Base-by-base conservation (phyloP, 2,329 filamentous ascomycete genomes). In the Aspergillus phoenicis region DNA sequence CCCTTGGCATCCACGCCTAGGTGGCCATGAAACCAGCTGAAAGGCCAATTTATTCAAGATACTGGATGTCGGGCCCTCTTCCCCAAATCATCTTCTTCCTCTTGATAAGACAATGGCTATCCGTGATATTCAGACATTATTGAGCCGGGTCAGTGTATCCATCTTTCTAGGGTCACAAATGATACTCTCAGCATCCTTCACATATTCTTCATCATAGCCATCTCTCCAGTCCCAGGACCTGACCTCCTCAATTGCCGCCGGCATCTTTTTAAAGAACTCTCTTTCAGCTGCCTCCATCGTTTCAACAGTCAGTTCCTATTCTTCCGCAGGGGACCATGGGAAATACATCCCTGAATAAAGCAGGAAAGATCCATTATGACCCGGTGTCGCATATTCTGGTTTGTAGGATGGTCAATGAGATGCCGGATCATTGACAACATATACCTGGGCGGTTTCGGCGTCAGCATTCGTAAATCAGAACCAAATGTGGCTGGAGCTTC, bases 191-290 rank as follows among this genome's bases (percentile, higher is more conserved):
- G 51, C 51, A 39, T 41, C 13, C 33, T 53, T 5, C 51, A n/a
- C 7, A 53, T 53, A 53, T 22, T 39, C 51, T 39, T 39, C 13
- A 39, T 53, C 33, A 1, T 13, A 17, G 5, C 38, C 30, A 20
- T 52, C 17, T n/a, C 51, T 33, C 51, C 51, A 53, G 33, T 53
- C 51, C 51, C 51, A 53, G 17, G 51, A 53, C 26, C 20, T 53
- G 17, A 53, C 39, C 33, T 41, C 20, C 51, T 53, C 11, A 22
- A 39, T 8, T 52, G 30, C 17, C 10, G 2, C 6, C 8, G 51
- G 33, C 11, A 53, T 22, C 10, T 8, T 39, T 39, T 15, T 33
- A 8, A 39, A 6, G 15, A 22, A 38, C 17, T 41, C 33, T 33
- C 51, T 38, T 22, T 53, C 51, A 7, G n/a, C 17, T 26, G 17